Conservation (phyloP, 345 rosid species). For the Erucastrum elatum region DNA sequence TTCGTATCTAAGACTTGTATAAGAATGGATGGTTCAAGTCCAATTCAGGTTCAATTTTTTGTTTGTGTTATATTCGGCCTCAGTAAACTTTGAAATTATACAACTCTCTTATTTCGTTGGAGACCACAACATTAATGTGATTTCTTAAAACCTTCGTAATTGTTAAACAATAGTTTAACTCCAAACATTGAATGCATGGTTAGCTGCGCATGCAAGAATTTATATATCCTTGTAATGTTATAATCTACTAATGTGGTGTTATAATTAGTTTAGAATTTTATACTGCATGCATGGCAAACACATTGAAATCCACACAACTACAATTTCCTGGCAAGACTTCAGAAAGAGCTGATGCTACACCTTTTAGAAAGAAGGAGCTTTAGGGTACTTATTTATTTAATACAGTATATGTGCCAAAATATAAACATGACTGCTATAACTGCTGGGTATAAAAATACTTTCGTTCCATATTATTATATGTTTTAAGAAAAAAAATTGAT, state of each 20-base stretch:
- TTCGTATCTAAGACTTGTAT: conserved; percentile 22
- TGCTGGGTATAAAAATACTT: too few relatives aligned
- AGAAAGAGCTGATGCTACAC: not conserved
- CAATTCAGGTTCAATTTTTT: conserved; percentile 23
- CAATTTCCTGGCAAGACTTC: not conserved
- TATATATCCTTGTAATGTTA: not conserved
- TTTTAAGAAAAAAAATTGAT: too few relatives aligned
- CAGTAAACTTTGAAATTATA: conserved; percentile 7
- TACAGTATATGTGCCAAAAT: too few relatives aligned
- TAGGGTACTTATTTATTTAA: too few relatives aligned
- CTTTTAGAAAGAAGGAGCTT: not conserved
- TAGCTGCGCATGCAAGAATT: not conserved
- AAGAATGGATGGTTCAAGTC: conserved; percentile 20
- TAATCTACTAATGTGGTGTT: not conserved
- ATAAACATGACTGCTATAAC: too few relatives aligned
- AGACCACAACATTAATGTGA: not conserved
- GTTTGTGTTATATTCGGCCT: conserved; percentile 18
- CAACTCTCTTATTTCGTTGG: not conserved
- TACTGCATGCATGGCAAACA: not conserved
- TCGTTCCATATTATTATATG: too few relatives aligned
- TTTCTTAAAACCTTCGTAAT: not conserved
- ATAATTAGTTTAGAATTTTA: not conserved
- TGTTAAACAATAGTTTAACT: not conserved
- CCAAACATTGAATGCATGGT: not conserved
- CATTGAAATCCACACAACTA: not conserved